Evolutionary conservation across 1,284 basidiomycete species (phyloP).

Genomic region (Cutaneotrichosporon dermatis): DNA sequence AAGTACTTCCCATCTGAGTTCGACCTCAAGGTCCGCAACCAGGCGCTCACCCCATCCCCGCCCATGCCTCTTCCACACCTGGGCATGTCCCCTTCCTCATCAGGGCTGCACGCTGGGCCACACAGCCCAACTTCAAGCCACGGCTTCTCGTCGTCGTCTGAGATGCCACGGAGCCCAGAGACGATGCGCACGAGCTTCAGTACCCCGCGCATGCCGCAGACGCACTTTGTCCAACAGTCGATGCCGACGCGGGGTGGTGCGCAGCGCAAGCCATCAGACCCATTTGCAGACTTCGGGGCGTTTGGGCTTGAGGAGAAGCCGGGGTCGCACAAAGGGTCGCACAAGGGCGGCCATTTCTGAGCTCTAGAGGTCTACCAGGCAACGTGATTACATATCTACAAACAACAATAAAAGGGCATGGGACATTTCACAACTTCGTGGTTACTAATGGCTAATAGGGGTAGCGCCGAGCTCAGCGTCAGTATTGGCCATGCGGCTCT

Average conservation of each 20-base stretch:
- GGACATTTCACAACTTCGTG: no score
- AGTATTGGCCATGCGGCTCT: no score
- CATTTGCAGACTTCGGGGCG: not conserved
- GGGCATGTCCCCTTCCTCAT: not conserved
- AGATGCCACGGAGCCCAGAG: not conserved
- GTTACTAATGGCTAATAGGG: no score
- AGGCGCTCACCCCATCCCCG: conserved; percentile 7
- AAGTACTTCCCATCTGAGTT: conserved; percentile 9
- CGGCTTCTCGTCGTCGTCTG: not conserved
- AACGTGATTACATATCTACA: no score
- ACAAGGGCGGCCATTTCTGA: conserved; percentile 1
- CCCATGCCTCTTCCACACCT: not conserved
- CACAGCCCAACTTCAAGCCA: not conserved
- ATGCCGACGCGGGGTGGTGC: not conserved
- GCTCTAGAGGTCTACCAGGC: no score
- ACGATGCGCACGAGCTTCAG: not conserved
- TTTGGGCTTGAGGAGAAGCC: no score
- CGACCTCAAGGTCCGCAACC: conserved; percentile 2
- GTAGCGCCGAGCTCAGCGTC: no score
- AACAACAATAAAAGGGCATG: no score
- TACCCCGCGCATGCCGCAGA: not conserved
- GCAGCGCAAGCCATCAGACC: not conserved
- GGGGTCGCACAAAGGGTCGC: not conserved
- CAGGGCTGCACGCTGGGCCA: not conserved
- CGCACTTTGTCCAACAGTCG: no score